phyloP scores from a whole-genome alignment of 257 asterid species.

The Linaria vulgaris region DNA sequence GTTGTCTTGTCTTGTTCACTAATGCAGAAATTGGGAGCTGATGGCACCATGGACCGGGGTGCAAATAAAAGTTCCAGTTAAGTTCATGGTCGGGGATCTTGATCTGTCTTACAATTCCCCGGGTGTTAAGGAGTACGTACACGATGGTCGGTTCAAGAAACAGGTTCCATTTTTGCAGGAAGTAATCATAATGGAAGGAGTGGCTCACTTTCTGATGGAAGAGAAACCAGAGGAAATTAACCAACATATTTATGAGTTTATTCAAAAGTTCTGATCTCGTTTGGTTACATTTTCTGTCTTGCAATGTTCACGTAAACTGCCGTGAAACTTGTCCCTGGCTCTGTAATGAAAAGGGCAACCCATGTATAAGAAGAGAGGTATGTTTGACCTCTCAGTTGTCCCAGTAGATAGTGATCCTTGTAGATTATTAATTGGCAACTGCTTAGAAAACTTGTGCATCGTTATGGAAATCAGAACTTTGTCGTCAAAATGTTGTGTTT shows the following conservation, averaged over 20 bases:
- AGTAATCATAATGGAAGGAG: slow-evolving; percentile 79
- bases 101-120: slow-evolving; percentile 66
- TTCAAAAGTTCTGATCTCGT: slow-evolving; percentile 50
- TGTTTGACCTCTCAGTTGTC: background rate
- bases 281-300: too few species aligned
- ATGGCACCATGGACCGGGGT: slow-evolving; percentile 59
- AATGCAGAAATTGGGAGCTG: slow-evolving; percentile 83
- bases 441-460: background rate
- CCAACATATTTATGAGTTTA: slow-evolving; percentile 63
- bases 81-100: slow-evolving; percentile 79
- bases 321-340: too few species aligned
- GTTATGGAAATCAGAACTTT: background rate
- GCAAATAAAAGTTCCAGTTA: slow-evolving; percentile 78
- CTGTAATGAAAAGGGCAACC: too few species aligned
- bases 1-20: background rate
- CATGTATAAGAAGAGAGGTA: too few species aligned
- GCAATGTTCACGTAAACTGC: too few species aligned
- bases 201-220: slow-evolving; percentile 75
- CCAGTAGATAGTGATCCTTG: background rate
- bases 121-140: slow-evolving; percentile 70
- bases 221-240: slow-evolving; percentile 79
- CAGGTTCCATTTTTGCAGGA: slow-evolving; percentile 75
- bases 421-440: background rate
- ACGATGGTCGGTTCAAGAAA: slow-evolving; percentile 61
- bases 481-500: too few species aligned